Conservation (phyloP, 306 rosid species). For the apple (Malus domestica) region DNA sequence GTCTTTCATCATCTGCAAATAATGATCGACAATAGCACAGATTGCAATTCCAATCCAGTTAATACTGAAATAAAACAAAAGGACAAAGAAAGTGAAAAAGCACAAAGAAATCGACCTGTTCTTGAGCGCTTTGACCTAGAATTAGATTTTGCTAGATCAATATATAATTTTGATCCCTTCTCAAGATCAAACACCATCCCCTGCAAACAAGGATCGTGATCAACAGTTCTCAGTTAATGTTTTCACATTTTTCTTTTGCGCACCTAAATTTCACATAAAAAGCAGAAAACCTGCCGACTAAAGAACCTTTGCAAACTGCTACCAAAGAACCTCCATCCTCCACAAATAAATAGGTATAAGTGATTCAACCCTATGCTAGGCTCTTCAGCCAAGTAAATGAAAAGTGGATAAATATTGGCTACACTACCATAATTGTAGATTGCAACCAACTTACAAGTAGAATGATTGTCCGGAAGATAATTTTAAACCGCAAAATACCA, state of each 20-base stretch:
- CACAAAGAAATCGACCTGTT: constrained; percentile 28
- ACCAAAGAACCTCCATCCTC: background rate
- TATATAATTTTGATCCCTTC: constrained; percentile 69
- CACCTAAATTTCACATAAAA: background rate
- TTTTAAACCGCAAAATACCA: background rate
- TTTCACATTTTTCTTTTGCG: background rate
- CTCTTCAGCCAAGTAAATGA: background rate
- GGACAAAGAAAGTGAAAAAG: background rate
- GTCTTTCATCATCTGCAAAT: constrained; percentile 62
- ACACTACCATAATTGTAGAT: background rate
- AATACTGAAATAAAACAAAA: background rate
- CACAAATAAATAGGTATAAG: background rate
- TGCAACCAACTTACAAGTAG: background rate
- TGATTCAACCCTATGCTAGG: background rate
- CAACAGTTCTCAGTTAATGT: constrained; percentile 1
- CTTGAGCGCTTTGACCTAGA: constrained; percentile 86
- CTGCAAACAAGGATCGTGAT: constrained; percentile 37
- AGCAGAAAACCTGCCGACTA: background rate
- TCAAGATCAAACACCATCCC: constrained; percentile 98
- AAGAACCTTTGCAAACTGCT: background rate
- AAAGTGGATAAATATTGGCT: background rate
- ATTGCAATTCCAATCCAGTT: constrained; percentile 11
- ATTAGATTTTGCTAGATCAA: constrained; percentile 91
- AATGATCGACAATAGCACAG: constrained; percentile 16
- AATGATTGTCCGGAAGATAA: background rate